phyloP scores from a whole-genome alignment of 805 yeast species.

The Diddensiella caesifluorescens region DNA sequence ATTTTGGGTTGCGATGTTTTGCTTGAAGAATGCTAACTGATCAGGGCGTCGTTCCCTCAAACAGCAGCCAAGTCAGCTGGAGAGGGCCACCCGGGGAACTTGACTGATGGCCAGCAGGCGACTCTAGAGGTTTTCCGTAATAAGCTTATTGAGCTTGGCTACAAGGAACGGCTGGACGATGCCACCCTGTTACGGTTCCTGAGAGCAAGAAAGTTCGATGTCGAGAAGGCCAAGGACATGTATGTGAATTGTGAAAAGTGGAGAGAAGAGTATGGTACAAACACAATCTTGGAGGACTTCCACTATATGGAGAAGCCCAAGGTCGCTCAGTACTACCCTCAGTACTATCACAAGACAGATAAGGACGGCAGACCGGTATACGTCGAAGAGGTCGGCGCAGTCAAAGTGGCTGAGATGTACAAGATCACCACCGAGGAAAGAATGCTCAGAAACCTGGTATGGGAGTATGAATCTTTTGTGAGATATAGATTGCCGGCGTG shows the following conservation, averaged over 20 bases:
- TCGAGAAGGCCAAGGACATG: conserved; percentile 75
- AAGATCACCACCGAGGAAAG: conserved; percentile 92
- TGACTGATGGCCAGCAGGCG: conserved; percentile 62
- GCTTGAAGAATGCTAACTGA: conserved; percentile 1
- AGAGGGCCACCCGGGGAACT: conserved; percentile 77
- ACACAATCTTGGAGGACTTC: conserved; percentile 82
- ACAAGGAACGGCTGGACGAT: conserved; percentile 75
- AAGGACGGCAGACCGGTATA: conserved; percentile 96
- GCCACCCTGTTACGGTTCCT: conserved; percentile 77
- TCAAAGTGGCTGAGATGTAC: conserved; percentile 84
- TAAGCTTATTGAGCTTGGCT: conserved; percentile 58
- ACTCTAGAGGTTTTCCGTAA: conserved; percentile 55
- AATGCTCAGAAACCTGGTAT: conserved; percentile 90
- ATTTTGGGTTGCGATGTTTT: not conserved
- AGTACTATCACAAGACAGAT: conserved; percentile 95
- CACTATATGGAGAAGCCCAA: conserved; percentile 87
- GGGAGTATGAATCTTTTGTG: conserved; percentile 95
- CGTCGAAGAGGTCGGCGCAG: conserved; percentile 88
- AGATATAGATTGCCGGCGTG: conserved; percentile 87
- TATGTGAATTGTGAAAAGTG: conserved; percentile 81
- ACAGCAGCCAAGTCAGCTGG: conserved; percentile 53
- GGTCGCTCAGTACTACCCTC: conserved; percentile 89
- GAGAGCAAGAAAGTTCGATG: conserved; percentile 92
- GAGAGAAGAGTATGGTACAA: conserved; percentile 82
- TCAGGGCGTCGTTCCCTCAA: conserved; percentile 58